Conservation (phyloP, 169 alveolate species). For the Eimeria necatrix region DNA sequence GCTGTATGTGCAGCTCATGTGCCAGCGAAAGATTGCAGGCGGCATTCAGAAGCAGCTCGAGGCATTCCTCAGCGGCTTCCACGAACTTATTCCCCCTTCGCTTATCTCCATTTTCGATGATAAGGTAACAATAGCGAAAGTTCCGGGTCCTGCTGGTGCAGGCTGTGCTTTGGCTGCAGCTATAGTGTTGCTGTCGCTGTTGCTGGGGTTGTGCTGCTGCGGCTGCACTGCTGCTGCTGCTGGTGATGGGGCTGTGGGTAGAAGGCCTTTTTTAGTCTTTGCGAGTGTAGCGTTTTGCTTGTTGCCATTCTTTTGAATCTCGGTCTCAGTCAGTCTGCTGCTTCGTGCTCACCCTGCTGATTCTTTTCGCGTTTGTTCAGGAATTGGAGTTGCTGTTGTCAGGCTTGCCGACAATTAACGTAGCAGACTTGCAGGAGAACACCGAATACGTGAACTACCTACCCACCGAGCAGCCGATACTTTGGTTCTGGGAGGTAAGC, state of each 20-base stretch:
- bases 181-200: background rate
- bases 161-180: background rate
- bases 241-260: background rate
- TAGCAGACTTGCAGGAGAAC: constrained; percentile 96
- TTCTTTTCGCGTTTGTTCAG: background rate
- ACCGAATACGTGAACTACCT: constrained; percentile 97
- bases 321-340: background rate
- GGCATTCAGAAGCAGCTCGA: constrained; percentile 96
- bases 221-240: background rate
- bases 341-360: background rate
- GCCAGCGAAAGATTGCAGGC: constrained; percentile 97
- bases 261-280: background rate
- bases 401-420: constrained; percentile 99
- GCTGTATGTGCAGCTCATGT: constrained; percentile 96
- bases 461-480: constrained; percentile 91
- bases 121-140: constrained; percentile 85
- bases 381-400: constrained; percentile 90
- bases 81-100: constrained; percentile 97
- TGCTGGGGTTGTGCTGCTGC: background rate
- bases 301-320: background rate
- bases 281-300: background rate
- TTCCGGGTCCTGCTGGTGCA: background rate
- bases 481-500: constrained; percentile 87
- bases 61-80: constrained; percentile 98
- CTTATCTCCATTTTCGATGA: constrained; percentile 97